Percentiles rank a stretch among this genome's conserved stretches.
Conservation (phyloP, 1,284 basidiomycete species). For the Cutaneotrichosporon sp. region DNA sequence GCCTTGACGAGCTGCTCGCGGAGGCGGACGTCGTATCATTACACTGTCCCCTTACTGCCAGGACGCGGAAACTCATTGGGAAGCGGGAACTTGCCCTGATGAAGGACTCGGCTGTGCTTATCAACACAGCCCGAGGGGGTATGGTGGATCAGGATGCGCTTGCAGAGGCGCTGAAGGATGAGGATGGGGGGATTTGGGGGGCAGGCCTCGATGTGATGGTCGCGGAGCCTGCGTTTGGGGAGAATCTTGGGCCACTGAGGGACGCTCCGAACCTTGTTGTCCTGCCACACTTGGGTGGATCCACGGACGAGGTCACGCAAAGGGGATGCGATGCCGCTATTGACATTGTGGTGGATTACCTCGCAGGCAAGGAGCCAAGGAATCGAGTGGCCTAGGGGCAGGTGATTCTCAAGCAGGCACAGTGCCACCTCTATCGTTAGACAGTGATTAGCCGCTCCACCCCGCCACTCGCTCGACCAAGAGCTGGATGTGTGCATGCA, state of each 20-base stretch:
- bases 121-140: conserved; percentile 53
- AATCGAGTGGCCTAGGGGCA: conserved; percentile 39
- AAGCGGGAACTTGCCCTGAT: conserved; percentile 43
- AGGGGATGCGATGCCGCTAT: conserved; percentile 37
- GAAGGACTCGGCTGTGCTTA: conserved; percentile 45
- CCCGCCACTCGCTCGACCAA: not conserved
- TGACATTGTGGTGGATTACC: conserved; percentile 35
- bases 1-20: conserved; percentile 47
- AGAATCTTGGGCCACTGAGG: conserved; percentile 32
- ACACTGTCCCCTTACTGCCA: conserved; percentile 51
- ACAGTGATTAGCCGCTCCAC: not conserved
- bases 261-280: conserved; percentile 34
- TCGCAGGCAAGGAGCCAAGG: conserved; percentile 31
- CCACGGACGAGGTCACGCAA: conserved; percentile 30
- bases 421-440: too few species aligned
- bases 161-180: conserved; percentile 41
- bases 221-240: conserved; percentile 38
- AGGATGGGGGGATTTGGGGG: conserved; percentile 43
- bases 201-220: conserved; percentile 55
- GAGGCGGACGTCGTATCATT: conserved; percentile 50
- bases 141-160: conserved; percentile 52
- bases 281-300: conserved; percentile 42
- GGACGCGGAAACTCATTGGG: conserved; percentile 48
- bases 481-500: conserved; percentile 23
- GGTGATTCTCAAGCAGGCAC: too few species aligned